A percentile compares a stretch with the other conserved stretches of the same genome.
These are phyloP conservation scores for Phytophthora tubulina DNA, from an alignment of 352 stramenopile genomes.

Conservation along the genomic window DNA sequence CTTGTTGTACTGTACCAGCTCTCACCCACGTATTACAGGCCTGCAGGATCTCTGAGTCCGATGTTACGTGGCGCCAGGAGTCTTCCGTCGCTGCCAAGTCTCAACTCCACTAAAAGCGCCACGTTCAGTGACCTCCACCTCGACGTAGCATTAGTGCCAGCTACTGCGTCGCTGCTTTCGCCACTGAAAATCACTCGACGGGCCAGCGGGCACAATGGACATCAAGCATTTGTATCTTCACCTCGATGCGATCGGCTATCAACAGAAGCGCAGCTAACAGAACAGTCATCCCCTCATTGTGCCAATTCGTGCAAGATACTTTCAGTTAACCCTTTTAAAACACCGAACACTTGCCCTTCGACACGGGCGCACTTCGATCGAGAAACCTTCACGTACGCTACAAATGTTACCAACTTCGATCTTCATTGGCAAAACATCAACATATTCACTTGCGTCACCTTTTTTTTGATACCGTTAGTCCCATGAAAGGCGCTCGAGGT, in stretches of 20 bases:
- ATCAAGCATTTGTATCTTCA: slow-evolving; percentile 10
- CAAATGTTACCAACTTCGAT: not conserved
- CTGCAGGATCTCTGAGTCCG: slow-evolving; percentile 6
- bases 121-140: slow-evolving; percentile 12
- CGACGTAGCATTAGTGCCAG: slow-evolving; percentile 14
- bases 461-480: slow-evolving; percentile 1
- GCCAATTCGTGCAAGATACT: slow-evolving; percentile 12
- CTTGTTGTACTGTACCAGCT: not conserved
- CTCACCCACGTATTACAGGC: slow-evolving; percentile 10
- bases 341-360: slow-evolving; percentile 4
- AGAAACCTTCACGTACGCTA: slow-evolving; percentile 7
- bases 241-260: not conserved
- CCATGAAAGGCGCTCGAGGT: slow-evolving; percentile 1
- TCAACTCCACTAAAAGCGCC: slow-evolving; percentile 36
- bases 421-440: not conserved
- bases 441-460: not conserved
- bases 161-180: slow-evolving; percentile 37
- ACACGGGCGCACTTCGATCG: slow-evolving; percentile 10
- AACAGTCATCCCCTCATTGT: not conserved
- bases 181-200: slow-evolving; percentile 39
- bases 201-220: not conserved
- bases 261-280: slow-evolving; percentile 2
- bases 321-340: not conserved
- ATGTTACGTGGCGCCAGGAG: slow-evolving; percentile 41
- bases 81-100: slow-evolving; percentile 40